Evolutionary conservation across 176 grass and related monocot genomes (phyloP).

Genomic region (Oryza glumipatula): DNA sequence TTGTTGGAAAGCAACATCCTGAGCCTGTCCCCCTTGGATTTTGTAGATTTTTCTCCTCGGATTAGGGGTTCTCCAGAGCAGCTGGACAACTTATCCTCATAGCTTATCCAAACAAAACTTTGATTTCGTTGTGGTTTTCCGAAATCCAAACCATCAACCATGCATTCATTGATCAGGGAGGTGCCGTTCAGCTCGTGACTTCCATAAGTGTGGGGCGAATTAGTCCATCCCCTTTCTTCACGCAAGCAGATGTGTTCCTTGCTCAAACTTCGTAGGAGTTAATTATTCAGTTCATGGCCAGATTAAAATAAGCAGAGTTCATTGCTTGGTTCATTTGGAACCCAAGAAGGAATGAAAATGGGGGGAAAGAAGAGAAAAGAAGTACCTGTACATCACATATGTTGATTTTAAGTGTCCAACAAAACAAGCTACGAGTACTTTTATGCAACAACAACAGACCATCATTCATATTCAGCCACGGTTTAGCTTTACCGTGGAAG

Average conservation of each 20-base stretch:
- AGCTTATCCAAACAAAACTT: background rate
- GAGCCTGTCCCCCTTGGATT: background rate
- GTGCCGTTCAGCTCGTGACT: background rate
- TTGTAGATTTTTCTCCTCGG: background rate
- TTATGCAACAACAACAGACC: conserved; percentile 13
- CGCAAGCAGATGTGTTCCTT: background rate
- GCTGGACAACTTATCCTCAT: background rate
- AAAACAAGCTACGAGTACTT: background rate
- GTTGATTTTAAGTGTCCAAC: background rate
- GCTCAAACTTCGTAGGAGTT: background rate
- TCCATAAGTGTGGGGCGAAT: background rate
- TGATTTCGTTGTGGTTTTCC: background rate
- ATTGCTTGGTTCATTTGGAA: background rate
- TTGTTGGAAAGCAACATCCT: background rate
- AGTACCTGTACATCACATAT: background rate
- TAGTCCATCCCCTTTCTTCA: background rate
- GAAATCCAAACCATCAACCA: background rate
- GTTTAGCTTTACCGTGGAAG: background rate
- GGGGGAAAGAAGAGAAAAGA: background rate
- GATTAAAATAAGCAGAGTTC: background rate
- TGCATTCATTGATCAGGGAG: background rate
- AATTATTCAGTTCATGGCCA: background rate
- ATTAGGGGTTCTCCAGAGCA: background rate
- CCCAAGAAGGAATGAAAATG: background rate
- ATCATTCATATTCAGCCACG: background rate